Evolutionary conservation across 2,329 filamentous ascomycete genomes (phyloP), one percentile per base, ranked within the genome.

Genomic region (Epichloe amarillans): DNA sequence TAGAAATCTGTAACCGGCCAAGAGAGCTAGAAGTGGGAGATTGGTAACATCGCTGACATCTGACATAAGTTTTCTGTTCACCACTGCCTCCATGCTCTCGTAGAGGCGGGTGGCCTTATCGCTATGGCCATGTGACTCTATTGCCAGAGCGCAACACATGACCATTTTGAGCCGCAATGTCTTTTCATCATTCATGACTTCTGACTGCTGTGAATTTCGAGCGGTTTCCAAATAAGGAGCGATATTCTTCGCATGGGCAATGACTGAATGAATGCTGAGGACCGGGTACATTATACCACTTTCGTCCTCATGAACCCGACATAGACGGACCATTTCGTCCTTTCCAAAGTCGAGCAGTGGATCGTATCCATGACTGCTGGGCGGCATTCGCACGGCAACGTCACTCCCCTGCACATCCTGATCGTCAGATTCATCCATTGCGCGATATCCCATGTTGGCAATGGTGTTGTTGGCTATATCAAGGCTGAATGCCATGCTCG

Each of bases 251-350:
- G 83, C 82, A 63, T 95, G 86, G 5, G 73, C 71, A 38, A 86
- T 81, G 39, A 94, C 71, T 41, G 75, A 75, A 41, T 85, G 79
- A 37, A 95, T 84, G 57, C 87, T 79, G 45, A 95, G 66, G 4
- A 95, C 79, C 0, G 91, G 91, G 64, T 95, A 95, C 88, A 95
- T 94, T 60, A 91, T 79, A 42, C 88, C 88, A 60, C 94, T 83
- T 63, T 96, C 90, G 59, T 96, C 89, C 57, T 95, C 86, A 61
- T 93, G 91, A 0, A 94, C 72, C 14, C 79, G 75, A 56, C 87
- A 88, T 14, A 96, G 69, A 1, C 88, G 80, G 19, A 91, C 66
- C 60, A 93, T 87, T 61, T 96, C 89, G 37, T 89, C 81, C 60
- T 84, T 83, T 50, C 79, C 78, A 46, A 94, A 78, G 7, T 82